A percentile compares a stretch with the other conserved stretches of the same genome.
phyloP scores from a whole-genome alignment of 2,329 filamentous ascomycete species.

The Juglanconis oblonga region DNA sequence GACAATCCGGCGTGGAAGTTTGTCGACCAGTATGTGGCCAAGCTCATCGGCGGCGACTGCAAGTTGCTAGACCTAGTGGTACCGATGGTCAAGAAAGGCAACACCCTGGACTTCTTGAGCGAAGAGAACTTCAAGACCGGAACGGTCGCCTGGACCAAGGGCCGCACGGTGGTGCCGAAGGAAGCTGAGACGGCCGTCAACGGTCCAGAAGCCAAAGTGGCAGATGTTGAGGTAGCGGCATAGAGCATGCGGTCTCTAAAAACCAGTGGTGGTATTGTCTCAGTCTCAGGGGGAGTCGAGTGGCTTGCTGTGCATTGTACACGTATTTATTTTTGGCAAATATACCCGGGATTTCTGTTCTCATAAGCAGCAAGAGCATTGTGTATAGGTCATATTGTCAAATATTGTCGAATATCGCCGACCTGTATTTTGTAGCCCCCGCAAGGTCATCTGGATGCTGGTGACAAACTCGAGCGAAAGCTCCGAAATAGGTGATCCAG shows the following conservation, averaged over 20 bases:
- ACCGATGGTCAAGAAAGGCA: constrained; percentile 13
- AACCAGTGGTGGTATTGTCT: not conserved
- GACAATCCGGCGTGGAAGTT: constrained; percentile 17
- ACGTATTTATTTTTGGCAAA: not conserved
- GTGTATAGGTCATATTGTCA: too few species aligned
- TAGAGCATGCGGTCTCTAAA: not conserved
- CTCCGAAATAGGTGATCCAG: too few species aligned
- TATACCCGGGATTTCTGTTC: not conserved
- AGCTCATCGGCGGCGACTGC: constrained; percentile 15
- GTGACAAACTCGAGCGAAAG: too few species aligned
- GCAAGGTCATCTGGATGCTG: too few species aligned
- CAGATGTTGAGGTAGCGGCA: not conserved
- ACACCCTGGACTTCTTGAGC: constrained; percentile 11
- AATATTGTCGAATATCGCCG: too few species aligned
- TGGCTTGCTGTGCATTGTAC: not conserved
- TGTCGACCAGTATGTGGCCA: constrained; percentile 17
- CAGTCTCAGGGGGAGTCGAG: not conserved
- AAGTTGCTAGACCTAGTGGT: constrained; percentile 11
- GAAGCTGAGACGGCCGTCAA: not conserved
- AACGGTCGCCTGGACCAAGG: constrained; percentile 12
- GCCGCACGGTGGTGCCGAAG: constrained; percentile 3
- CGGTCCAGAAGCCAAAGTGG: not conserved
- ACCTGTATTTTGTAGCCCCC: too few species aligned
- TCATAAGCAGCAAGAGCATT: not conserved
- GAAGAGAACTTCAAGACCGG: constrained; percentile 13